Evolutionary conservation across 2,329 filamentous ascomycete genomes (phyloP), one percentile per base, ranked within the genome.

Genomic region (Neoarthrinium moseri): DNA sequence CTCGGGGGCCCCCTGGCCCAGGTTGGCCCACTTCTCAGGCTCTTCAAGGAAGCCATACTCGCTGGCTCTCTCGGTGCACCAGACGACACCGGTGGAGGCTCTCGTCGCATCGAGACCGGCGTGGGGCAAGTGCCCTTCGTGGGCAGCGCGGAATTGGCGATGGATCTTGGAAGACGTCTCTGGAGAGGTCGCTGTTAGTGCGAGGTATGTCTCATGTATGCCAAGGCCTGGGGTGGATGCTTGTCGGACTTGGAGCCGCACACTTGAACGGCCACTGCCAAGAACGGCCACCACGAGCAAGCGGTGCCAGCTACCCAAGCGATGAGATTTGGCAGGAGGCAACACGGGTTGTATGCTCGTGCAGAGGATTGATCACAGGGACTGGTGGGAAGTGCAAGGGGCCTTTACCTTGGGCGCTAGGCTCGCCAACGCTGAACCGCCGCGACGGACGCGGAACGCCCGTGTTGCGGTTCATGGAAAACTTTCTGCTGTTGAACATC

Each of bases 1-100:
- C 67, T 96, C 91, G 34, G 91, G 91, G 13, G 91, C 91, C 56
- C 91, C 91, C 72, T 96, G 92, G 24, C 92, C 92, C 43, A 97
- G 75, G 65, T 97, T 97, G 48, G 92, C 91, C 92, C 92, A 96
- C 52, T 77, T 70, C 2, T 87, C 78, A 10, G 90, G 91, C 55
- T 91, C 78, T 4, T 96, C 91, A 41, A 83, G 73, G 72, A 87
- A 96, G 57, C 92, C 92, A 70, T 92, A 88, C 69, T 96, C 91
- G 64, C 84, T 81, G 45, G 91, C 91, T 57, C 89, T 86, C 71
- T 94, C 88, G 3, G 86, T 90, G 54, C 86, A 91, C 92, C 92
- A 96, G 53, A 96, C 88, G 4, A 96, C 92, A 68, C 92, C 92
- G 12, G 92, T 97, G 13, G 89, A 95, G 35, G 90, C 87, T 66